Evolutionary conservation across 179 eudicot genomes (phyloP).

Genomic region (Spergularia azorica): DNA sequence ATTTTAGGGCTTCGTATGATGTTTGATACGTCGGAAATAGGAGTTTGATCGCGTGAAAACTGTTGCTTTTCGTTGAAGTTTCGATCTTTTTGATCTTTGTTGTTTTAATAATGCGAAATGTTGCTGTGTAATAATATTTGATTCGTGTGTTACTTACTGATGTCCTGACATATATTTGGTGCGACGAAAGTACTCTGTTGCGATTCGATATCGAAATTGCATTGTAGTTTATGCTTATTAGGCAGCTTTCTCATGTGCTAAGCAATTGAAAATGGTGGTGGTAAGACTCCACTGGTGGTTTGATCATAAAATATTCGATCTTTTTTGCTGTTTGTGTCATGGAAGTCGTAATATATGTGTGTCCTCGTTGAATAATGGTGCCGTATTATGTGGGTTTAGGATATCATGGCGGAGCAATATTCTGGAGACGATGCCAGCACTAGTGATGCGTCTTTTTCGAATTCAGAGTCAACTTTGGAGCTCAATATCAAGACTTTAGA

Average conservation of each 20-base stretch:
- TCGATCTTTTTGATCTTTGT: neutral
- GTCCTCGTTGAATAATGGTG: constrained; percentile 1
- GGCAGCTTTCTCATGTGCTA: neutral
- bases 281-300: neutral
- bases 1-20: neutral
- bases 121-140: neutral
- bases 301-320: neutral
- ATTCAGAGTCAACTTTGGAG: constrained; percentile 61
- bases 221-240: too few species aligned
- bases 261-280: neutral
- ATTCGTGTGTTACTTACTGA: neutral
- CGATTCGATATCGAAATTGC: too few species aligned
- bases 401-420: constrained; percentile 51
- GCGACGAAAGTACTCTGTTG: neutral
- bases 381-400: neutral
- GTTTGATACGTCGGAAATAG: neutral
- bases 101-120: neutral
- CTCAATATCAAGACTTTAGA: constrained; percentile 92
- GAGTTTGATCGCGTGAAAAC: neutral
- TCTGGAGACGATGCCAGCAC: constrained; percentile 56
- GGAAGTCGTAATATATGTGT: too few species aligned
- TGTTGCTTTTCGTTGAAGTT: neutral
- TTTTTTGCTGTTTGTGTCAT: neutral
- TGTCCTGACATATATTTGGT: neutral
- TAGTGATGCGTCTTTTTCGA: constrained; percentile 47